Percentiles rank a stretch among this genome's conserved stretches.
phyloP scores from a whole-genome alignment of 2,329 filamentous ascomycete genomes.

The Beauveria varroae region DNA sequence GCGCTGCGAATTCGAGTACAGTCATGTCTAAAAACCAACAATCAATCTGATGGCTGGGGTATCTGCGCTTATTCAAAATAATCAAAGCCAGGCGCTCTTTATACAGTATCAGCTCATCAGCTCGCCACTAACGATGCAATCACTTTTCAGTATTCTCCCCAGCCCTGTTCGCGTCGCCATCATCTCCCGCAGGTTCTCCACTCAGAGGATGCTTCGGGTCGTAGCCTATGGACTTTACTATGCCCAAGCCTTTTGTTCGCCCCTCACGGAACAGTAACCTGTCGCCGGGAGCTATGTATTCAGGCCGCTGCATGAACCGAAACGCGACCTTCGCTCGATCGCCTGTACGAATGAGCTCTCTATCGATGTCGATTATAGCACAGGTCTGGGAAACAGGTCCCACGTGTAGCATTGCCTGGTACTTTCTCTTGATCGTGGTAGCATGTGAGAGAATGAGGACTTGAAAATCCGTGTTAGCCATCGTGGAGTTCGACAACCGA shows the following conservation, averaged over 20 bases:
- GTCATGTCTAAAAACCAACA: too few relatives aligned
- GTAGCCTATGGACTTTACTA: slow-evolving; percentile 87
- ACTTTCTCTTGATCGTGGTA: slow-evolving; percentile 93
- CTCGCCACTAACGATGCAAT: neutral
- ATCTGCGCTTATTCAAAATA: neutral
- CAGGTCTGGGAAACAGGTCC: slow-evolving; percentile 93
- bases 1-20: too few relatives aligned
- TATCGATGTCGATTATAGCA: slow-evolving; percentile 93
- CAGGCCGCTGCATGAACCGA: slow-evolving; percentile 86
- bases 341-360: slow-evolving; percentile 89
- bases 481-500: neutral
- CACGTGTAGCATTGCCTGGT: slow-evolving; percentile 97
- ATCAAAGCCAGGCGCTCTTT: neutral
- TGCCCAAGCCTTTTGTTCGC: slow-evolving; percentile 87
- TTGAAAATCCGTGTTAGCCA: slow-evolving; percentile 20
- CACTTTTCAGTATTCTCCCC: neutral
- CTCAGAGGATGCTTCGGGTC: slow-evolving; percentile 43
- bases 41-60: too few relatives aligned
- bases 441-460: slow-evolving; percentile 93
- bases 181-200: neutral
- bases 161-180: neutral
- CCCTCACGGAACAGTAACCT: slow-evolving; percentile 89
- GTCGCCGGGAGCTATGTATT: slow-evolving; percentile 85
- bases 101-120: neutral
- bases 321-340: slow-evolving; percentile 94